Evolutionary conservation across 1,284 basidiomycete species (phyloP).

Genomic region (Sphagnurus paluster): DNA sequence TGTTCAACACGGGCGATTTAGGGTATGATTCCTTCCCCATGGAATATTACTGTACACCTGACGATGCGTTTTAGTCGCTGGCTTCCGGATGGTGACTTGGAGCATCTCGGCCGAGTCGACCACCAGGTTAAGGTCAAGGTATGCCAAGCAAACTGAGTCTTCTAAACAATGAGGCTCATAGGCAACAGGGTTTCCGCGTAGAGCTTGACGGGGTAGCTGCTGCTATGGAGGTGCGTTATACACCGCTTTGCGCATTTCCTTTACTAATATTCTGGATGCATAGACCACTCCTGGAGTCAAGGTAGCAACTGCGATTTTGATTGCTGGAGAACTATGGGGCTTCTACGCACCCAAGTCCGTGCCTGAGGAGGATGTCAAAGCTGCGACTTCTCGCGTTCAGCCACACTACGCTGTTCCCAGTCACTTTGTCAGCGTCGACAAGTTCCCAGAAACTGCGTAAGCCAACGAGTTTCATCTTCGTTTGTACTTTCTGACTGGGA

Average conservation of each 20-base stretch:
- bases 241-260: no score
- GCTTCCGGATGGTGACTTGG: slow-evolving; percentile 50
- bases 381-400: slow-evolving; percentile 48
- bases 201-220: slow-evolving; percentile 62
- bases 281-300: slow-evolving; percentile 46
- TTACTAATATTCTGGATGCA: slow-evolving; percentile 16
- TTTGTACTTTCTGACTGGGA: no score
- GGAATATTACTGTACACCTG: not conserved
- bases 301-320: slow-evolving; percentile 50
- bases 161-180: no score
- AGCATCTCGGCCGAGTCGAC: slow-evolving; percentile 57
- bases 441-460: slow-evolving; percentile 53
- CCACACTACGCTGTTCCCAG: slow-evolving; percentile 63
- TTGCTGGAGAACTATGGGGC: slow-evolving; percentile 54
- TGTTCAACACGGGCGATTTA: slow-evolving; percentile 64
- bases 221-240: slow-evolving; percentile 50
- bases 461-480: slow-evolving; percentile 33
- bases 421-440: slow-evolving; percentile 39
- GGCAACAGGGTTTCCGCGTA: slow-evolving; percentile 63
- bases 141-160: no score
- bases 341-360: slow-evolving; percentile 48
- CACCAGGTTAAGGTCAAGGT: slow-evolving; percentile 58
- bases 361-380: slow-evolving; percentile 39
- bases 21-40: slow-evolving; percentile 34
- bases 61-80: slow-evolving; percentile 37